Conservation (phyloP, 2,329 filamentous ascomycete genomes). For the Aspergillus candidus region DNA sequence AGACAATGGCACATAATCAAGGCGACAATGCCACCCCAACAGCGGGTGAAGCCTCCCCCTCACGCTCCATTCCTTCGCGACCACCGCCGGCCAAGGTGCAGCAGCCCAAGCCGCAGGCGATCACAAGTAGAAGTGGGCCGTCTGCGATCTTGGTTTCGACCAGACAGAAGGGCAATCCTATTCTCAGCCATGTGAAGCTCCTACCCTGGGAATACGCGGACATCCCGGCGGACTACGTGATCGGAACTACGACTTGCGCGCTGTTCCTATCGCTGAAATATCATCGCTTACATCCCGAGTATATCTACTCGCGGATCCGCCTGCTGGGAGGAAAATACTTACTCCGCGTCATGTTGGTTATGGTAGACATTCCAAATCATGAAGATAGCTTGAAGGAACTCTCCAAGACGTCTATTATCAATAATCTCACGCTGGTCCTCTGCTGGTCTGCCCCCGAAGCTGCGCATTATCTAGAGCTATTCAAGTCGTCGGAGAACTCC, state of each 20-base stretch:
- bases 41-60: constrained; percentile 47
- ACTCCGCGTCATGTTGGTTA: constrained; percentile 75
- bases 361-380: constrained; percentile 94
- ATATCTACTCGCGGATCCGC: constrained; percentile 90
- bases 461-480: constrained; percentile 86
- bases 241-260: constrained; percentile 81
- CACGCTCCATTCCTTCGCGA: constrained; percentile 22
- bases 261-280: constrained; percentile 95
- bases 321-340: constrained; percentile 79
- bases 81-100: constrained; percentile 54
- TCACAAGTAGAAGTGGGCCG: constrained; percentile 60
- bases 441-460: constrained; percentile 95
- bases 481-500: constrained; percentile 90
- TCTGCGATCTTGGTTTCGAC: constrained; percentile 85
- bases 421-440: constrained; percentile 84
- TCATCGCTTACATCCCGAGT: constrained; percentile 93
- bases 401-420: constrained; percentile 85
- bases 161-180: constrained; percentile 90
- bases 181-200: constrained; percentile 73
- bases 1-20: constrained; percentile 18
- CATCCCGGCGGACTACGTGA: constrained; percentile 87
- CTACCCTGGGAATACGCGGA: constrained; percentile 96
- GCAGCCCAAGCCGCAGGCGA: constrained; percentile 83
- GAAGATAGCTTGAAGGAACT: constrained; percentile 85
- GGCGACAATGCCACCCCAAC: constrained; percentile 31